Evolutionary conservation across 108 stramenopile genomes (phyloP).

Genomic region (Epithemia pelagica): DNA sequence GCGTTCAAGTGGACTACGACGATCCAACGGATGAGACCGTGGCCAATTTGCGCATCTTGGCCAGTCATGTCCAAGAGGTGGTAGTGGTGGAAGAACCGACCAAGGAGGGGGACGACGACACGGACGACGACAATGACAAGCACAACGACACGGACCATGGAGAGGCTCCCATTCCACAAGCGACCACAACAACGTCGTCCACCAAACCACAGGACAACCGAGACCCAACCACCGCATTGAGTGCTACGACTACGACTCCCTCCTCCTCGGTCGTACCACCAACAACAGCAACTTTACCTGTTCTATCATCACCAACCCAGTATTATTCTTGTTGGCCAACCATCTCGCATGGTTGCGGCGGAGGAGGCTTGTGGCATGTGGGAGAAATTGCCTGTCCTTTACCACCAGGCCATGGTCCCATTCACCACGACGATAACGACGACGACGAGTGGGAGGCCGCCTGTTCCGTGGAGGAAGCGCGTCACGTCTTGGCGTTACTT

Average conservation of each 20-base stretch:
- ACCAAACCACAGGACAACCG: not conserved
- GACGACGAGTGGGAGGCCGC: conserved; percentile 32
- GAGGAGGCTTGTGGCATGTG: conserved; percentile 62
- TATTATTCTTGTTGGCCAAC: not conserved
- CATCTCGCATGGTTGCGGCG: too few relatives aligned
- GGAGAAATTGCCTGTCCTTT: conserved; percentile 60
- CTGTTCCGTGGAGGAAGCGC: conserved; percentile 50
- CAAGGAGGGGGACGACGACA: conserved; percentile 12
- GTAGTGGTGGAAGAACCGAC: conserved; percentile 47
- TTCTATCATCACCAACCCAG: too few relatives aligned
- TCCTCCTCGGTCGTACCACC: too few relatives aligned
- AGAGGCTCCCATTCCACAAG: too few relatives aligned
- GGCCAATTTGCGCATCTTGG: conserved; percentile 63
- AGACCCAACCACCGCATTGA: not conserved
- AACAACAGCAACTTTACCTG: too few relatives aligned
- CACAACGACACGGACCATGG: too few relatives aligned
- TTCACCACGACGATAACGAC: not conserved
- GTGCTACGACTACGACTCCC: too few relatives aligned
- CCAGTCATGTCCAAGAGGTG: conserved; percentile 79
- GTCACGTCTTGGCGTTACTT: conserved; percentile 40
- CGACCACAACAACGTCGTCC: too few relatives aligned
- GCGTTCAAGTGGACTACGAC: conserved; percentile 38
- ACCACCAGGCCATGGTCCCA: conserved; percentile 14
- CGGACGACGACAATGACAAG: too few relatives aligned
- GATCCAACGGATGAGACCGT: conserved; percentile 71